These are phyloP conservation scores for Brachypodium distachyon DNA, from an alignment of 202 grass and related monocot genomes.

Conservation along the genomic window DNA sequence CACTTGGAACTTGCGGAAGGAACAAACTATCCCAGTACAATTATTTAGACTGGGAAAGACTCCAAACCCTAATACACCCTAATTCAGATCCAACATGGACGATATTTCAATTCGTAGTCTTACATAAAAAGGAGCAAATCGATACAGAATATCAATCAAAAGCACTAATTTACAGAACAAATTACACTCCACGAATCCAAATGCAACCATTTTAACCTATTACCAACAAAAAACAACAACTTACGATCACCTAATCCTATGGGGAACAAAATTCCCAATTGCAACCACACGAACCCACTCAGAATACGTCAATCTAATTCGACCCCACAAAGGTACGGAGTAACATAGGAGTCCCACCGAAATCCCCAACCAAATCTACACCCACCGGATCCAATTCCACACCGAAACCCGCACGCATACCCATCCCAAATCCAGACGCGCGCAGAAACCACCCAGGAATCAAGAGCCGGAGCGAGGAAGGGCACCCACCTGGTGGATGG, in stretches of 20 bases:
- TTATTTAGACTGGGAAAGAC: not conserved
- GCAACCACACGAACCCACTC: not conserved
- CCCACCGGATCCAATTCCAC: not conserved
- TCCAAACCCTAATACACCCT: not conserved
- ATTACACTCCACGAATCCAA: not conserved
- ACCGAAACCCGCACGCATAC: not conserved
- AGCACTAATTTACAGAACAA: not conserved
- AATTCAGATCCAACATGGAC: not conserved
- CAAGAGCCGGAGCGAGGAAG: not conserved
- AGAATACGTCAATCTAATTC: not conserved
- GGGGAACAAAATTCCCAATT: not conserved
- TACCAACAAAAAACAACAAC: not conserved
- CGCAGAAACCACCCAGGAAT: not conserved
- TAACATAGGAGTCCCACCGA: not conserved
- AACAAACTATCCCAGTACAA: not conserved
- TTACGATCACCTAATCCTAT: not conserved
- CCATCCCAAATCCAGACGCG: constrained; percentile 11
- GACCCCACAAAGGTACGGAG: not conserved
- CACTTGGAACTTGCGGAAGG: not conserved
- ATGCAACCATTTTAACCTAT: not conserved
- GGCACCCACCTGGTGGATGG: constrained; percentile 53
- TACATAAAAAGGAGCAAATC: not conserved
- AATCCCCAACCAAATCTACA: constrained; percentile 23
- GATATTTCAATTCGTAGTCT: not conserved
- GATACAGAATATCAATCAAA: not conserved